Conservation (phyloP, 495 filamentous ascomycete genomes). For the Daldinia loculata region DNA sequence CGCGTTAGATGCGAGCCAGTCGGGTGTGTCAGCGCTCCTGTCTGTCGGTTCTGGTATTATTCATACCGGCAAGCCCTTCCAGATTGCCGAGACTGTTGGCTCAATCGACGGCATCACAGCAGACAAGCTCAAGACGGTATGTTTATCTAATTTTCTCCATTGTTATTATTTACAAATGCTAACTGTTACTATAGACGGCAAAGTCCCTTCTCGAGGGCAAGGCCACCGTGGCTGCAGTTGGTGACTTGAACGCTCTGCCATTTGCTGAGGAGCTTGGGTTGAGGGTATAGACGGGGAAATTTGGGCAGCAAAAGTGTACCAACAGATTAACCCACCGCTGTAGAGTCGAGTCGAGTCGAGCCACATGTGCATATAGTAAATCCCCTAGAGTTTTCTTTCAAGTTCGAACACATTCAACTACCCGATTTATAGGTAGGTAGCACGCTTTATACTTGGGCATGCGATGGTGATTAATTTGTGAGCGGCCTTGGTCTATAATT, state of each 20-base stretch:
- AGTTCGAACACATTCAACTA: conserved; percentile 15
- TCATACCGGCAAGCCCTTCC: conserved; percentile 81
- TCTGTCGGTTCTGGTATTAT: conserved; percentile 66
- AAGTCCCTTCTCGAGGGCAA: conserved; percentile 86
- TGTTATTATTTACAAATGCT: conserved; percentile 16
- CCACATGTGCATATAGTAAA: conserved; percentile 61
- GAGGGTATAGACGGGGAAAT: conserved; percentile 74
- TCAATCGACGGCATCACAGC: conserved; percentile 80
- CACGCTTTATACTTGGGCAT: background rate
- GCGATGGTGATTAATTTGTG: background rate
- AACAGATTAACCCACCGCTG: conserved; percentile 54
- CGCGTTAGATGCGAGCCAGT: conserved; percentile 84
- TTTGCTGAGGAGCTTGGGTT: conserved; percentile 94
- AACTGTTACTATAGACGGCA: conserved; percentile 66
- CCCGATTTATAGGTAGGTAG: background rate
- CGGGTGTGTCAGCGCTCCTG: conserved; percentile 63
- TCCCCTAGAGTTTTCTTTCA: conserved; percentile 50
- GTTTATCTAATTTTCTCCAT: conserved; percentile 53
- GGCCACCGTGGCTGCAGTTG: conserved; percentile 85
- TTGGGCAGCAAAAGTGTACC: conserved; percentile 56
- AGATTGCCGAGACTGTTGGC: conserved; percentile 83
- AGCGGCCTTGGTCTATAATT: background rate
- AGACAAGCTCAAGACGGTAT: conserved; percentile 86
- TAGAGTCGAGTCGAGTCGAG: conserved; percentile 50
- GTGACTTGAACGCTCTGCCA: conserved; percentile 87